Conservation (phyloP, 2,329 filamentous ascomycete species). For the Biscogniauxia marginata region DNA sequence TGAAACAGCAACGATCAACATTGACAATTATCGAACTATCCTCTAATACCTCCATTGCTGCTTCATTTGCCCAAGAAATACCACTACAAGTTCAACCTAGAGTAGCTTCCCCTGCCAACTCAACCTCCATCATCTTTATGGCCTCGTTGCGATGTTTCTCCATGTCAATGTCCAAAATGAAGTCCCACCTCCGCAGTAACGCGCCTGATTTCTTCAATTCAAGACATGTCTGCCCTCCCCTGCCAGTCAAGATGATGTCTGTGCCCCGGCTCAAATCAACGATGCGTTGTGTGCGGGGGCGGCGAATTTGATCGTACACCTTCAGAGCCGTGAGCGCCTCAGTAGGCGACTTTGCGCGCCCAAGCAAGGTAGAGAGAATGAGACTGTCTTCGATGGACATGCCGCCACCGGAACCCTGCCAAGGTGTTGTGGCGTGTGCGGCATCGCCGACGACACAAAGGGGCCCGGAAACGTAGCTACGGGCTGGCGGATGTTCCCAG, state of each 20-base stretch:
- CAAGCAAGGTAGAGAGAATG: slow-evolving; percentile 19
- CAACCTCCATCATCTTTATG: slow-evolving; percentile 14
- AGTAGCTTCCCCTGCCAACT: too few species aligned
- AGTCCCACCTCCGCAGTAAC: slow-evolving; percentile 19
- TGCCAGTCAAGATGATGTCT: slow-evolving; percentile 15
- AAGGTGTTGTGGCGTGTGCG: slow-evolving; percentile 20
- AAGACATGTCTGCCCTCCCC: slow-evolving; percentile 5
- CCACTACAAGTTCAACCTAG: too few species aligned
- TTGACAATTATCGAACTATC: too few species aligned
- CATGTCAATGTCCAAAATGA: slow-evolving; percentile 23
- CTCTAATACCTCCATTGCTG: too few species aligned
- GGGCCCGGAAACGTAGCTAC: slow-evolving; percentile 19
- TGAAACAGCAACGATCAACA: too few species aligned
- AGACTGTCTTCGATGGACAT: slow-evolving; percentile 25
- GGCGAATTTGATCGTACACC: slow-evolving; percentile 20
- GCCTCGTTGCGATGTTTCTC: slow-evolving; percentile 19
- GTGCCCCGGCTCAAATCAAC: slow-evolving; percentile 22
- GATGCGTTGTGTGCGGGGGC: slow-evolving; percentile 23
- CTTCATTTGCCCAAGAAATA: too few species aligned
- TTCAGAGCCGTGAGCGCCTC: slow-evolving; percentile 16
- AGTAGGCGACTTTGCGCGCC: slow-evolving; percentile 5
- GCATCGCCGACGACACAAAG: slow-evolving; percentile 21
- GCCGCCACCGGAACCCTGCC: slow-evolving; percentile 22
- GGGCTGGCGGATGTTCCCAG: slow-evolving; percentile 23
- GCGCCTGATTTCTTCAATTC: slow-evolving; percentile 7